Percentiles rank a stretch among this genome's conserved stretches.
Conservation (phyloP, 768 basidiomycete genomes). For the Solioccasus polychromus region DNA sequence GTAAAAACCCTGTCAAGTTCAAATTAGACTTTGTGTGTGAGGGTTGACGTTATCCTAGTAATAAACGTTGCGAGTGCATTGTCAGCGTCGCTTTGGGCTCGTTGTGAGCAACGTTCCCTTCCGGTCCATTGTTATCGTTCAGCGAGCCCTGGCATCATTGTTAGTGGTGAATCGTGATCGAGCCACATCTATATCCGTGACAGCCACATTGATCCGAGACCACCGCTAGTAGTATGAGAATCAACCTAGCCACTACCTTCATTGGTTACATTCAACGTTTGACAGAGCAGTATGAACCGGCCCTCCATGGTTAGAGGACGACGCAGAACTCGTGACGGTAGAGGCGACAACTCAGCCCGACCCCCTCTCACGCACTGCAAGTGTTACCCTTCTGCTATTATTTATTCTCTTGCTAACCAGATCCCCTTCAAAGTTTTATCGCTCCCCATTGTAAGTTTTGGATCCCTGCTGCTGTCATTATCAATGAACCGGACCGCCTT, state of each 20-base stretch:
- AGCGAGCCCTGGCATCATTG: no score
- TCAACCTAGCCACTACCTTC: no score
- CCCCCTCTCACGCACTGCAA: slow-evolving; percentile 27
- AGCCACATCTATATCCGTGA: slow-evolving; percentile 1
- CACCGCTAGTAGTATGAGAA: no score
- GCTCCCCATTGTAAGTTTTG: slow-evolving; percentile 31
- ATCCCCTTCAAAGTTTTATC: slow-evolving; percentile 24
- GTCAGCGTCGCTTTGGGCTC: no score
- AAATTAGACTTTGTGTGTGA: background rate
- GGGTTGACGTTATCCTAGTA: slow-evolving; percentile 15
- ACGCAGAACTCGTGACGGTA: slow-evolving; percentile 1
- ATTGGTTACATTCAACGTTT: no score
- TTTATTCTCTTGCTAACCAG: slow-evolving; percentile 1
- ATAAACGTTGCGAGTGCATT: slow-evolving; percentile 2
- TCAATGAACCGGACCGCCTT: slow-evolving; percentile 5
- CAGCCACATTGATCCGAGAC: slow-evolving; percentile 10
- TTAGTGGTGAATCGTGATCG: background rate
- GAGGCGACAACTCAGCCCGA: slow-evolving; percentile 1
- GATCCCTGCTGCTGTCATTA: slow-evolving; percentile 23
- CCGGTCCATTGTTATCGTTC: background rate
- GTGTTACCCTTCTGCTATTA: slow-evolving; percentile 3
- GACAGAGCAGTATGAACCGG: slow-evolving; percentile 1
- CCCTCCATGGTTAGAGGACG: slow-evolving; percentile 14
- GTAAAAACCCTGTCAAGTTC: background rate
- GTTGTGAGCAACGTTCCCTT: no score